Evolutionary conservation across 352 stramenopile genomes (phyloP), one percentile per base, ranked within the genome.

Genomic region (Pythium periplocum): DNA sequence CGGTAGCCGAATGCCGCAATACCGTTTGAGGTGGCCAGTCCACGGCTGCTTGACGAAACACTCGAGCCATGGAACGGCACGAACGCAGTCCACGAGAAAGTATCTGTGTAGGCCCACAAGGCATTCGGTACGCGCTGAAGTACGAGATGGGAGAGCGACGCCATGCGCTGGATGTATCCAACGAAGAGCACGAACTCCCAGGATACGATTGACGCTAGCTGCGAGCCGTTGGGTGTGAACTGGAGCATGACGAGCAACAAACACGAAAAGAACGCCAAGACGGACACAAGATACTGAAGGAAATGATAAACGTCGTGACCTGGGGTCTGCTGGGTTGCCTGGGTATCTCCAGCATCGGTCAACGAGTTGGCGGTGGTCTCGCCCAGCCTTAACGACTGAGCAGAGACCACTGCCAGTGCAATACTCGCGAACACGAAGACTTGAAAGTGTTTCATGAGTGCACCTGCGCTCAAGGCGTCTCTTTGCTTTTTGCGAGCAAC

Each of bases 181-280:
- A 68, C 54, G 45, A 64, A 69, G 9, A 51, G 37, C 1, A 66
- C 45, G 38, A 72, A 40, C 34, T 72, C 64, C 64, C 64, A 72
- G 34, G 60, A 53, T 4, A 44, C 31, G 42, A 34, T 33, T 30
- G 30, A 50, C 17, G 32, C 6, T 8, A 45, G 7, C 4, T 59
- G 52, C 43, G 17, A 26, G 59, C 31, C 0, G 48, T 51, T 9
- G 47, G 37, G 17, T 26, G 17, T 26, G 17, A 26, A 26, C 17
- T 26, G 17, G 17, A 11, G 45, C 35, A 7, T 41, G 45, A 10
- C 45, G 8, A 38, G 54, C 45, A 7, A 49, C n/a, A 51, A 34
- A 47, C 37, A 55, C 42, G 32, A 17, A 17, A 45, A 11, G 17
- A 40, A 6, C 3, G 46, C 30, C 38, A 55, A 55, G 4, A 35